These are phyloP conservation scores for Delphinella strobiligena DNA, from an alignment of 2,329 filamentous ascomycete genomes.

Conservation along the genomic window DNA sequence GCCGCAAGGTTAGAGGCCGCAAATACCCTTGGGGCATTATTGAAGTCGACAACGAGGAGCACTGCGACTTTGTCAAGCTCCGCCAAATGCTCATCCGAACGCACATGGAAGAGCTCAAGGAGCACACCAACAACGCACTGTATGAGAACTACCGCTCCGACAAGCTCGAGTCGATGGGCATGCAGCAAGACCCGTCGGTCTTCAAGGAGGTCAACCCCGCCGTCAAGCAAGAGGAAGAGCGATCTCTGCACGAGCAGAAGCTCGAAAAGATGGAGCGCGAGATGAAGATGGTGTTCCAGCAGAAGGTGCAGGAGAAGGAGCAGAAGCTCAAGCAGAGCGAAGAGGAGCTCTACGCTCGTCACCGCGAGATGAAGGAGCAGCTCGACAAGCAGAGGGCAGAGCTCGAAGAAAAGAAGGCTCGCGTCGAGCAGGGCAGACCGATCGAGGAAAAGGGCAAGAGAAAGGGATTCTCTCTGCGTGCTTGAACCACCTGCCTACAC, in stretches of 20 bases:
- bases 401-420: conserved; percentile 95
- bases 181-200: conserved; percentile 94
- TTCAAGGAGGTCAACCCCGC: conserved; percentile 99
- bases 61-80: conserved; percentile 99
- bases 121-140: conserved; percentile 97
- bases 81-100: conserved; percentile 99
- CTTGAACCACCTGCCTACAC: conserved; percentile 12
- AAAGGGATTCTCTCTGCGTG: conserved; percentile 95
- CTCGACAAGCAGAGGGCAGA: conserved; percentile 88
- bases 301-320: conserved; percentile 99
- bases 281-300: conserved; percentile 99
- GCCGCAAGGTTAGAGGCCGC: conserved; percentile 90
- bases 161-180: conserved; percentile 97
- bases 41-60: conserved; percentile 98
- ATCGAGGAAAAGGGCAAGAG: conserved; percentile 97
- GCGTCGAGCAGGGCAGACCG: conserved; percentile 88
- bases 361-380: conserved; percentile 99
- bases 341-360: conserved; percentile 93
- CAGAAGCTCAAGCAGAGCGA: conserved; percentile 99
- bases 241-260: conserved; percentile 96
- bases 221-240: conserved; percentile 99
- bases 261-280: conserved; percentile 99
- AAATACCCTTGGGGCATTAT: conserved; percentile 97
- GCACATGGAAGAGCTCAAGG: conserved; percentile 99
- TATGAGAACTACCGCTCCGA: conserved; percentile 99